Percentiles rank a stretch among this genome's conserved stretches.
These are phyloP conservation scores for Clavaria fumosa DNA, from an alignment of 768 basidiomycete genomes.

Conservation along the genomic window DNA sequence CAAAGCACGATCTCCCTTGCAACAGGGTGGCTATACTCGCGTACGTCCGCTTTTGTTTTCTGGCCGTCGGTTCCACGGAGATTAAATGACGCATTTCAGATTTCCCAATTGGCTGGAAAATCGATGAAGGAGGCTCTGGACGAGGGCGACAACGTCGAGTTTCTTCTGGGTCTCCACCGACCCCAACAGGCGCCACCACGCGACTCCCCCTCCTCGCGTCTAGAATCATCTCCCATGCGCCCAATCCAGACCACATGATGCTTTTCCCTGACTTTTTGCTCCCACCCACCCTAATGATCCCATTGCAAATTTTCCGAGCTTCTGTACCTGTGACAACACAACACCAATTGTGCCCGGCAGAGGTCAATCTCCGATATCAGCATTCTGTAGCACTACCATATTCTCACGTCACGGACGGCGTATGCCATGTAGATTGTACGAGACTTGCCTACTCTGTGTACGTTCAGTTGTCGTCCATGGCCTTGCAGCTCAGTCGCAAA, in stretches of 20 bases:
- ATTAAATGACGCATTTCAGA: constrained; percentile 1
- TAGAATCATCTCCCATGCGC: constrained; percentile 20
- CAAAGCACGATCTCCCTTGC: constrained; percentile 45
- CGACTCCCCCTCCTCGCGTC: constrained; percentile 18
- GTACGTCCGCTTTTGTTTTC: constrained; percentile 16
- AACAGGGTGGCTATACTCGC: constrained; percentile 36
- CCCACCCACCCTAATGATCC: too few relatives aligned
- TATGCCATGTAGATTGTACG: too few relatives aligned
- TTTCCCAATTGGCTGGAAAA: constrained; percentile 2
- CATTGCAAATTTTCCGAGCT: too few relatives aligned
- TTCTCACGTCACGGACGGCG: too few relatives aligned
- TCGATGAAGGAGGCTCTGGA: constrained; percentile 59
- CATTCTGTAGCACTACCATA: too few relatives aligned
- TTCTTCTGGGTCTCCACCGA: constrained; percentile 49
- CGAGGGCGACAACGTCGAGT: constrained; percentile 47
- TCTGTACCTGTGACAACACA: too few relatives aligned
- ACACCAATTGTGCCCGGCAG: too few relatives aligned
- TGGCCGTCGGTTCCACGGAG: neutral
- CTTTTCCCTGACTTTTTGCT: constrained; percentile 9
- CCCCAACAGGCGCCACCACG: too few relatives aligned
- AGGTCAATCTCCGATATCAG: too few relatives aligned
- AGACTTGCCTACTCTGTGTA: too few relatives aligned
- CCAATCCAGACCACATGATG: constrained; percentile 34
- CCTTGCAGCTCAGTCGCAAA: too few relatives aligned
- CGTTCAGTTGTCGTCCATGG: too few relatives aligned